Percentiles rank a stretch among this genome's conserved stretches.
Evolutionary conservation across 345 rosid species (phyloP).

Genomic region (Arabis hirsuta): DNA sequence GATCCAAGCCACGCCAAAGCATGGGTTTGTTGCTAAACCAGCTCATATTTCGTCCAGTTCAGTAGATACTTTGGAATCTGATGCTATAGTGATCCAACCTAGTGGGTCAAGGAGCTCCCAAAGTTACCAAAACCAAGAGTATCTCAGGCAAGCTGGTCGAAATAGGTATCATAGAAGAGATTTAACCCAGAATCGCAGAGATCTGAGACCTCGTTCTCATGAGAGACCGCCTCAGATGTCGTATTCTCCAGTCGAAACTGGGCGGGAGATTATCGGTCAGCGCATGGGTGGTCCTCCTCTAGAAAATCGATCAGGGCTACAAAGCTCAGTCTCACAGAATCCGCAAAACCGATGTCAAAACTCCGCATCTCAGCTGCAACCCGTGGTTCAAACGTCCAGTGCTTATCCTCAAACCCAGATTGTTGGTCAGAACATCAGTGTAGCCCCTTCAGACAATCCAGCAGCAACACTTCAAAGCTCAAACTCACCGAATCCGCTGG

Average conservation of each 20-base stretch:
- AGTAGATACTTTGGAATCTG: slow-evolving; percentile 46
- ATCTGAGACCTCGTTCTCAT: slow-evolving; percentile 49
- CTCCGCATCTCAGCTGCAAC: slow-evolving; percentile 45
- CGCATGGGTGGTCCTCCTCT: slow-evolving; percentile 42
- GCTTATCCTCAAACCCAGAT: slow-evolving; percentile 47
- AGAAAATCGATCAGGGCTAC: slow-evolving; percentile 39
- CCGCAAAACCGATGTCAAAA: slow-evolving; percentile 48
- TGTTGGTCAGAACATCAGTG: slow-evolving; percentile 41
- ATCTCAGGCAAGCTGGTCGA: slow-evolving; percentile 34
- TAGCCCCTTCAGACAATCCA: slow-evolving; percentile 42
- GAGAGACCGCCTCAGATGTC: slow-evolving; percentile 49
- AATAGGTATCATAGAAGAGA: slow-evolving; percentile 49
- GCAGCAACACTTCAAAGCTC: slow-evolving; percentile 45
- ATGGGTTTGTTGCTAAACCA: slow-evolving; percentile 39
- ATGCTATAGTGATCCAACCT: slow-evolving; percentile 47
- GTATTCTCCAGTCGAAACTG: slow-evolving; percentile 38
- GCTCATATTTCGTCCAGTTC: slow-evolving; percentile 44
- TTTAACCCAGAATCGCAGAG: slow-evolving; percentile 50
- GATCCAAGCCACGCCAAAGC: slow-evolving; percentile 41
- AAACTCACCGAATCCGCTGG: slow-evolving; percentile 52
- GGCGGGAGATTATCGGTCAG: slow-evolving; percentile 43
- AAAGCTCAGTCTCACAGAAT: slow-evolving; percentile 47
- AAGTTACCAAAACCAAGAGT: slow-evolving; percentile 44
- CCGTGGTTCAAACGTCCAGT: slow-evolving; percentile 45
- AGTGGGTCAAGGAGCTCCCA: slow-evolving; percentile 44